These are phyloP conservation scores for Nitzschia palea DNA, from an alignment of 108 stramenopile species.

Conservation along the genomic window DNA sequence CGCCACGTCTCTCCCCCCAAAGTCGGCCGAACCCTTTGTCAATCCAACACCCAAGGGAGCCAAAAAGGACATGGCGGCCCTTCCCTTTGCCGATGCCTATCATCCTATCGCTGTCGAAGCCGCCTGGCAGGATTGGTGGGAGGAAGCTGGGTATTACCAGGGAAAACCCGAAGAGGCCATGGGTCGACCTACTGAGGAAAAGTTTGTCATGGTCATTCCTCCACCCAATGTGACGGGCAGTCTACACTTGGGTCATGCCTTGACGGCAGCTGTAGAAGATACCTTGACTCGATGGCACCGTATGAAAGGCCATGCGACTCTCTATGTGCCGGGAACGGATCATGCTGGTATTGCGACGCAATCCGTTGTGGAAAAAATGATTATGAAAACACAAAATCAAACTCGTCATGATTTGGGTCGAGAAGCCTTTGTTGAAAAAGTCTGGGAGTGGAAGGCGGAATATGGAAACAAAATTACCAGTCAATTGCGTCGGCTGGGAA, in stretches of 20 bases:
- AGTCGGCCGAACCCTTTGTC: slow-evolving; percentile 54
- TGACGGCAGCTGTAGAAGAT: slow-evolving; percentile 98
- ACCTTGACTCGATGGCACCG: slow-evolving; percentile 97
- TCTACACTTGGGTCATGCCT: slow-evolving; percentile 98
- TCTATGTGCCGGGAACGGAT: slow-evolving; percentile 99
- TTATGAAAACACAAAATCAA: slow-evolving; percentile 89
- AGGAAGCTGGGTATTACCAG: slow-evolving; percentile 87
- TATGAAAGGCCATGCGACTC: slow-evolving; percentile 96
- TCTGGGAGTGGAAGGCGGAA: slow-evolving; percentile 99
- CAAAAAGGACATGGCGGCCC: slow-evolving; percentile 75
- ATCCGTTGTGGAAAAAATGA: slow-evolving; percentile 98
- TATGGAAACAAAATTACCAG: slow-evolving; percentile 91
- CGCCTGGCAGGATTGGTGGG: slow-evolving; percentile 99
- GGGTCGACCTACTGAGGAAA: slow-evolving; percentile 67
- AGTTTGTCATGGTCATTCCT: slow-evolving; percentile 99
- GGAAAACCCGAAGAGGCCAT: slow-evolving; percentile 78
- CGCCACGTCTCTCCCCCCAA: slow-evolving; percentile 31
- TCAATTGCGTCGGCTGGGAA: slow-evolving; percentile 91
- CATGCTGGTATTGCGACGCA: slow-evolving; percentile 99
- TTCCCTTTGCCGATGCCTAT: slow-evolving; percentile 91
- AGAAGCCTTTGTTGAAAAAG: slow-evolving; percentile 91
- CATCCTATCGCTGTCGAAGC: slow-evolving; percentile 95
- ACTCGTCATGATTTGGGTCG: slow-evolving; percentile 98
- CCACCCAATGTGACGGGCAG: slow-evolving; percentile 99
- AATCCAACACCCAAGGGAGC: slow-evolving; percentile 87